Conservation (phyloP, 164 flowering plant species). For the Umbilicus rupestris region DNA sequence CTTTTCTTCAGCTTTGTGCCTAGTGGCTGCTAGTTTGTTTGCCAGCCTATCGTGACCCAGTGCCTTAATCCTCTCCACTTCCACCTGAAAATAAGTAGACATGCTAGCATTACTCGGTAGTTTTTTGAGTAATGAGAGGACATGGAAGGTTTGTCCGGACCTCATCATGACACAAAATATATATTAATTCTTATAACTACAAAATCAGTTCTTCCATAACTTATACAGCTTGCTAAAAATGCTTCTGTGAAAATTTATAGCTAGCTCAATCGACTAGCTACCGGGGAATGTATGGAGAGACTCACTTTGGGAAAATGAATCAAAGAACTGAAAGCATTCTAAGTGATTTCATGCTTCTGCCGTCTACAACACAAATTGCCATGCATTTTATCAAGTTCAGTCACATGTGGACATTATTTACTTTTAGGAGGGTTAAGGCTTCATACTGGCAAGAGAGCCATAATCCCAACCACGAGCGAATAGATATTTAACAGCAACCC, state of each 20-base stretch:
- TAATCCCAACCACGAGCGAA: neutral
- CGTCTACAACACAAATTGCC: no score
- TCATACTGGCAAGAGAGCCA: no score
- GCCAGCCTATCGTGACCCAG: conserved; percentile 56
- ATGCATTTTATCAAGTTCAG: no score
- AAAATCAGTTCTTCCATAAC: no score
- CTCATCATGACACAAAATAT: no score
- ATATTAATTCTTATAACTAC: neutral
- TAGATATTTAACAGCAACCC: neutral
- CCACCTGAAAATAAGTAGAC: conserved; percentile 34
- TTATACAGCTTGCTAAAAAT: no score
- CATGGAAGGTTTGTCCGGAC: neutral
- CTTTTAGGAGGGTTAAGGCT: no score
- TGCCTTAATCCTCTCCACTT: conserved; percentile 65
- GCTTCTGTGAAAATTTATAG: no score
- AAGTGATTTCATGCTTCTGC: neutral
- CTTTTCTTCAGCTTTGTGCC: conserved; percentile 71
- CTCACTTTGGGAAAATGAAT: no score
- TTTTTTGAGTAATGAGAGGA: neutral
- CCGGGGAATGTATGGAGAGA: no score
- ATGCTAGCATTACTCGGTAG: neutral
- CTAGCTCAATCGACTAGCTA: no score
- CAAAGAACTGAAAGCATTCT: neutral
- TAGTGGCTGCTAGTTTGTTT: conserved; percentile 61
- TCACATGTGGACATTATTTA: no score